phyloP scores from a whole-genome alignment of 2,329 filamentous ascomycete species.

The Phoma sp. region DNA sequence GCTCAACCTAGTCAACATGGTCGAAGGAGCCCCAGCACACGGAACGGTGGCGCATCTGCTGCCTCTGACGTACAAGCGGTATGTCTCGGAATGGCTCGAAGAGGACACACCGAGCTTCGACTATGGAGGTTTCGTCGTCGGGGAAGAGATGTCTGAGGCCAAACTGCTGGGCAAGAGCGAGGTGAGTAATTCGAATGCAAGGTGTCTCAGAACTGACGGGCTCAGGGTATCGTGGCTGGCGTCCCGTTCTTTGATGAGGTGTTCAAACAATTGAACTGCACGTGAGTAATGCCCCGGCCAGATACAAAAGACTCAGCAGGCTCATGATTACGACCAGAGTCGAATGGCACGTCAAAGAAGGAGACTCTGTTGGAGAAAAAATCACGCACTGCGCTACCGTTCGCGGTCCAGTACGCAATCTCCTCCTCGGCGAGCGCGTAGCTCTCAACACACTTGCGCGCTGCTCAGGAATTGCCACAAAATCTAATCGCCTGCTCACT shows the following conservation, averaged over 20 bases:
- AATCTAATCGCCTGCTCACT: conserved; percentile 56
- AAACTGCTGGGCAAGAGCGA: conserved; percentile 64
- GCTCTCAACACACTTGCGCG: conserved; percentile 89
- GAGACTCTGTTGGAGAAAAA: conserved; percentile 64
- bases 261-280: conserved; percentile 86
- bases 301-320: not conserved
- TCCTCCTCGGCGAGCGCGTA: conserved; percentile 91
- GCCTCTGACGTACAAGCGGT: conserved; percentile 81
- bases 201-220: not conserved
- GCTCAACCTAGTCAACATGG: conserved; percentile 10
- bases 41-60: conserved; percentile 75
- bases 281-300: conserved; percentile 51
- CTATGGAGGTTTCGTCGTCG: conserved; percentile 96
- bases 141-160: conserved; percentile 62
- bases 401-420: conserved; percentile 77
- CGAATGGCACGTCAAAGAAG: conserved; percentile 84
- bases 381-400: conserved; percentile 78
- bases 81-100: conserved; percentile 83
- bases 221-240: conserved; percentile 80
- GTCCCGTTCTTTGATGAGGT: conserved; percentile 96
- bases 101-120: conserved; percentile 97
- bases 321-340: conserved; percentile 53
- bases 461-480: conserved; percentile 88
- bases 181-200: conserved; percentile 41
- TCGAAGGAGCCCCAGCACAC: conserved; percentile 62